Evolutionary conservation across 2,329 filamentous ascomycete genomes (phyloP), one percentile per base, ranked within the genome.

Genomic region (Neocucurbitaria cava): DNA sequence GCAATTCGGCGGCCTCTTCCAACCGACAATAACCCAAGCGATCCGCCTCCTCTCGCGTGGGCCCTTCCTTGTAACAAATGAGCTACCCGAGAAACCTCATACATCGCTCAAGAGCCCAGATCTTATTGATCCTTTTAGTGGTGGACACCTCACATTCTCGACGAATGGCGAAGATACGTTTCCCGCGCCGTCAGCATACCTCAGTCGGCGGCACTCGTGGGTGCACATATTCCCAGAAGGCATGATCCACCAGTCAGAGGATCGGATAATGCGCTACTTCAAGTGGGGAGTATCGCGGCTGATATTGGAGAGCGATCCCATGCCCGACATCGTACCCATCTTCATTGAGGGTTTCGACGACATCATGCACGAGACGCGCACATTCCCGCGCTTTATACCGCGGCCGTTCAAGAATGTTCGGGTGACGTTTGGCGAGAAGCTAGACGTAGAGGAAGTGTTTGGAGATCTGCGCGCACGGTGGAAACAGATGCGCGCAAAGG

Each of bases 191-290:
- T 88, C 91, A 1, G 84, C 87, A 43, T 93, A 90, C 72, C 75
- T 85, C 1, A 83, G 78, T 59, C 88, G 92, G 66, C 86, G 86
- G 41, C 84, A 90, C 74, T 86, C 87, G 40, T 99, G 95, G 95
- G 81, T 99, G 3, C 95, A 99, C 76, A 89, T 98, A 49, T 98
- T 98, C 75, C 95, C 95, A 11, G 95, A 99, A 77, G 95, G 92
- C 43, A 92, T 90, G 75, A 92, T 96, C 41, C 93, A 98, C 76
- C 95, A 99, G 78, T 88, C 92, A 62, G 85, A 89, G 1, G 81
- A 87, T 38, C 87, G 87, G 66, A 86, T 88, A 7, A 88, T 98
- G 82, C 89, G 95, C 26, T 99, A 99, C 78, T 98, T 98, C 85
- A 97, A 96, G 80, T 99, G 95, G 95, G 95, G 95, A 1, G 83